Evolutionary conservation across 1,284 basidiomycete species (phyloP), one percentile per base, ranked within the genome.

Genomic region (Albatrellus sp.): DNA sequence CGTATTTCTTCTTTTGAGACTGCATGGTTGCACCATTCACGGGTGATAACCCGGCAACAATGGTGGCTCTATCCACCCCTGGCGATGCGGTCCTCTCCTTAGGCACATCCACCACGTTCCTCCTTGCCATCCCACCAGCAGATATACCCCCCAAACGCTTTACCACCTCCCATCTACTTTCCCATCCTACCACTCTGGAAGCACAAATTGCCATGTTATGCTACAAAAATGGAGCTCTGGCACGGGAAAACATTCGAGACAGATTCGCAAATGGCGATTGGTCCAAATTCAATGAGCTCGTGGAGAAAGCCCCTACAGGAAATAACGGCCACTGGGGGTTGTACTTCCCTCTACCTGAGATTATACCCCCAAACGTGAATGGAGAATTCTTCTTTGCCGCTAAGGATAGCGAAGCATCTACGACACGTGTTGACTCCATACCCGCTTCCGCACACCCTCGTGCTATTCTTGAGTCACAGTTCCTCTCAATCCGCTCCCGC

Each of bases 11-110:
- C 20, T 42, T 13, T 35, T 37, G 55, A 75, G 85, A 82, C 24
- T 93, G 90, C 55, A 66, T 80, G 38, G 72, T 96, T 45, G 83
- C 84, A 11, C 86, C 89, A 0, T 89, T 90, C 55, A 93, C 90
- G 0, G 91, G 91, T 10, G 91, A 96, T 61, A 96, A 96, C 59
- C 85, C 90, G 2, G 88, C 89, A 1, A 91, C 89, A 2, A 79
- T 93, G 49, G 73, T 90, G 39, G 78, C 83, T 2, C 72, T 91
- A 41, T 80, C 79, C 4, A 69, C 70, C n/a, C 80, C 83, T n/a
- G 76, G 85, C 48, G 89, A 94, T 57, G 90, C 88, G 6, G 70
- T 94, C 34, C 73, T 94, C 29, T 91, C 88, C 9, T 72, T 94
- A n/a, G 90, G 90, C 29, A 96, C 90, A 6, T 91, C 88, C 0